Conservation (phyloP, 106 monocot genomes). For the Acanthochlamys bracteata region DNA sequence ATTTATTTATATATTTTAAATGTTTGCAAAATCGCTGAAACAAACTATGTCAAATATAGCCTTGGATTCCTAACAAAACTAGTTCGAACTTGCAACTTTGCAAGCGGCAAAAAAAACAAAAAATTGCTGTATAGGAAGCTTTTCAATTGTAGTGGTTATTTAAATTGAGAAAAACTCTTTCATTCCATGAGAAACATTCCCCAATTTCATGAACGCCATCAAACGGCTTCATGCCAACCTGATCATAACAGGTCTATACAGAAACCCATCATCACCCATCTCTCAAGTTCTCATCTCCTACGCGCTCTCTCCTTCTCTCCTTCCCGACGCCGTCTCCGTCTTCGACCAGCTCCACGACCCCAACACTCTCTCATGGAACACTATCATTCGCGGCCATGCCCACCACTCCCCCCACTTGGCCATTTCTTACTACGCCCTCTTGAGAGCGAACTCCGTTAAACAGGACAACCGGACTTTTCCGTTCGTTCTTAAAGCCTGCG, state of each 20-base stretch:
- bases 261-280: slow-evolving; percentile 7
- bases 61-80: no score
- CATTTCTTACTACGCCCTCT: slow-evolving; percentile 16
- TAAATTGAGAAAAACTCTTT: no score
- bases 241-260: slow-evolving; percentile 19
- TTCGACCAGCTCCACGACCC: slow-evolving; percentile 27
- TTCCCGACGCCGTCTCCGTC: slow-evolving; percentile 10
- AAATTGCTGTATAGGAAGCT: slow-evolving; percentile 57
- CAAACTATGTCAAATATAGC: no score
- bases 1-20: no score
- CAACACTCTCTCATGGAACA: slow-evolving; percentile 18
- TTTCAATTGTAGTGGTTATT: slow-evolving; percentile 7
- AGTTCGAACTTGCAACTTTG: no score
- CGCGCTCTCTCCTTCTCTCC: slow-evolving; percentile 15
- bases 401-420: slow-evolving; percentile 20
- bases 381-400: slow-evolving; percentile 28
- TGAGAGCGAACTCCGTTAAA: slow-evolving; percentile 10
- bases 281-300: slow-evolving; percentile 27
- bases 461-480: slow-evolving; percentile 39
- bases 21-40: no score
- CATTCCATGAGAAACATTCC: slow-evolving; percentile 4
- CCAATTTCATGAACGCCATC: slow-evolving; percentile 17
- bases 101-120: no score
- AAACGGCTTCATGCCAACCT: slow-evolving; percentile 26
- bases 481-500: slow-evolving; percentile 33